A percentile compares a stretch with the other conserved stretches of the same genome.
Conservation (phyloP, 2,329 filamentous ascomycete genomes). For the Botrytis porri region DNA sequence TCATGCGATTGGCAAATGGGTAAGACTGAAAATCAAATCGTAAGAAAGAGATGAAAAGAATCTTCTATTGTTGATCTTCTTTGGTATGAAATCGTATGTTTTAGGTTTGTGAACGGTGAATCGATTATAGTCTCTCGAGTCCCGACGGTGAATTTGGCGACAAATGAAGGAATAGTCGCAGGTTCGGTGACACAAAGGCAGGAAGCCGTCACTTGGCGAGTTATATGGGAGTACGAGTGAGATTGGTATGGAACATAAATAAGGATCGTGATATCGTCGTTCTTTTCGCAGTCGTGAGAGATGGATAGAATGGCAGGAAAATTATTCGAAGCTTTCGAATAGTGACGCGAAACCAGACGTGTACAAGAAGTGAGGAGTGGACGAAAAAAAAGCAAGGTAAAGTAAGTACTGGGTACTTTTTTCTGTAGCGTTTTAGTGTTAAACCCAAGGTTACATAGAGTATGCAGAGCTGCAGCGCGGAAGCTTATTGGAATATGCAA, state of each 20-base stretch:
- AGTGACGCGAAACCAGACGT: neutral
- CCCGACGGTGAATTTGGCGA: conserved; percentile 3
- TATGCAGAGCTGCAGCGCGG: neutral
- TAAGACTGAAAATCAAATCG: neutral
- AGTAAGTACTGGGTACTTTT: neutral
- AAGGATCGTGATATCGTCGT: conserved; percentile 13
- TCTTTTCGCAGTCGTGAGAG: neutral
- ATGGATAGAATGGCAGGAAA: conserved; percentile 9
- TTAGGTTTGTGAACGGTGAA: conserved; percentile 11
- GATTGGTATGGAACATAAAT: conserved; percentile 18
- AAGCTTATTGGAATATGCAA: neutral
- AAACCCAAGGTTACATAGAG: neutral
- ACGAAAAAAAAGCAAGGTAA: neutral
- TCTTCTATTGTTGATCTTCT: neutral
- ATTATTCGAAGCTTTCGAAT: neutral
- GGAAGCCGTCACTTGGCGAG: conserved; percentile 24
- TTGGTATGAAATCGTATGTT: conserved; percentile 8
- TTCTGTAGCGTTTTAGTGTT: neutral
- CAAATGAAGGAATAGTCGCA: neutral
- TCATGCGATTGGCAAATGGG: neutral
- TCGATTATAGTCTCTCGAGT: conserved; percentile 12
- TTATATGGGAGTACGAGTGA: conserved; percentile 18
- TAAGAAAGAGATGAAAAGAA: neutral
- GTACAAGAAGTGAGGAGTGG: neutral
- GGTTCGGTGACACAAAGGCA: conserved; percentile 12